Evolutionary conservation across 108 stramenopile species (phyloP).

Genomic region (Skeletonema grethae): DNA sequence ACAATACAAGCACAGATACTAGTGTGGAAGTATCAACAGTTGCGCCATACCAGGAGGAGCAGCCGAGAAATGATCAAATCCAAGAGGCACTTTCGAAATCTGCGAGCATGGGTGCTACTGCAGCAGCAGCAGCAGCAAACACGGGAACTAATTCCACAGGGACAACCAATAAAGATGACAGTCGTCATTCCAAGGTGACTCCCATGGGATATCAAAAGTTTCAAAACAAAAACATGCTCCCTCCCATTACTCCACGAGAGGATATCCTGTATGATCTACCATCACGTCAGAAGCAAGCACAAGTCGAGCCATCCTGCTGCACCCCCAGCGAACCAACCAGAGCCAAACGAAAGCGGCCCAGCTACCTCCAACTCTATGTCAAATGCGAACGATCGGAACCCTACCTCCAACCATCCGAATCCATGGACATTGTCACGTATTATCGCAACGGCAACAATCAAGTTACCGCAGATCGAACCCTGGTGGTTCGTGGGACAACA

Average conservation of each 20-base stretch:
- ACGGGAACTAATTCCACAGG: background rate
- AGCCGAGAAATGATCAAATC: background rate
- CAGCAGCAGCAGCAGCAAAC: background rate
- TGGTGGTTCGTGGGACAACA: slow-evolving; percentile 43
- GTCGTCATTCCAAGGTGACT: background rate
- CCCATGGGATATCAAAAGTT: slow-evolving; percentile 5
- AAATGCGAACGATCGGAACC: slow-evolving; percentile 50
- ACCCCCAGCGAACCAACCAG: background rate
- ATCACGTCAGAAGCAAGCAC: background rate
- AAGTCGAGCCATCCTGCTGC: background rate
- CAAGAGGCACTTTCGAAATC: background rate
- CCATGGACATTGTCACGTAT: slow-evolving; percentile 42
- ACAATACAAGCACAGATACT: background rate
- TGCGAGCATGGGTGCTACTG: background rate
- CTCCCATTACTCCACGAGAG: background rate
- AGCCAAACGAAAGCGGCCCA: slow-evolving; percentile 21
- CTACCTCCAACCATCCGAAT: slow-evolving; percentile 20
- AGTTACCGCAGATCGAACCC: slow-evolving; percentile 39
- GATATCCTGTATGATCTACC: background rate
- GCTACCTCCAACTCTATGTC: slow-evolving; percentile 41
- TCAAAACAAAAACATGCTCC: background rate
- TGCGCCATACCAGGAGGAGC: too few species aligned
- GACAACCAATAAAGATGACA: background rate
- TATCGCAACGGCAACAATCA: slow-evolving; percentile 30
- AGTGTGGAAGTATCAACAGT: background rate